Conservation (phyloP, 257 asterid species). For the Parsonsia alboflavescens region DNA sequence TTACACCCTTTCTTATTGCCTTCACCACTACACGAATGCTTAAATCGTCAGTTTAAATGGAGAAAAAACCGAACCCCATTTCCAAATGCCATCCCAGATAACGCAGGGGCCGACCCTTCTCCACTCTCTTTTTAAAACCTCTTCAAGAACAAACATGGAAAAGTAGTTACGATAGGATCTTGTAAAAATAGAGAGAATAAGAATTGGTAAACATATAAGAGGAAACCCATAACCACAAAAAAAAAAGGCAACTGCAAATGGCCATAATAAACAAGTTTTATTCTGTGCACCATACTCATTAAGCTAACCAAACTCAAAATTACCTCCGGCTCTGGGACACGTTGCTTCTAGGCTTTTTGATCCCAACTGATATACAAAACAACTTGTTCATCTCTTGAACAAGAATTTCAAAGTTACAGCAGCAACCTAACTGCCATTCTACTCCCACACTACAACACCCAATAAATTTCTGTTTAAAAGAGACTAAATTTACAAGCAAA, state of each 20-base stretch:
- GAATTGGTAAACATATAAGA: not conserved
- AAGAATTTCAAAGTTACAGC: conserved; percentile 9
- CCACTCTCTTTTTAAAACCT: too few species aligned
- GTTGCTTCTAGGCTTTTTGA: not conserved
- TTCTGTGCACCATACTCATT: not conserved
- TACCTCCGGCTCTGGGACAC: not conserved
- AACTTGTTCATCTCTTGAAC: not conserved
- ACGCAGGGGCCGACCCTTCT: too few species aligned
- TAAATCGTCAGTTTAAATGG: too few species aligned
- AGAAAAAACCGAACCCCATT: too few species aligned
- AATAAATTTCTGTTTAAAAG: conserved; percentile 5
- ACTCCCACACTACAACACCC: conserved; percentile 14
- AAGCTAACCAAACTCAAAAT: not conserved
- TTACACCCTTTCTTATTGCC: too few species aligned
- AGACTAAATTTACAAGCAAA: conserved; percentile 34
- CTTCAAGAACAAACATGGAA: too few species aligned
- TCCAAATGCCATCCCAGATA: too few species aligned
- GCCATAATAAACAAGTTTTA: not conserved
- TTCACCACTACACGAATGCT: too few species aligned
- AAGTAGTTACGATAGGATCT: too few species aligned
- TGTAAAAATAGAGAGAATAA: not conserved
- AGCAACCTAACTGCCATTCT: conserved; percentile 16
- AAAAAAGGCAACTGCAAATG: not conserved
- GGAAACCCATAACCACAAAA: not conserved
- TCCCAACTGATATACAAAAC: conserved; percentile 4